Evolutionary conservation across 208 protist genomes (phyloP), one percentile per base, ranked within the genome.

Genomic region (Crithidia acanthocephali): DNA sequence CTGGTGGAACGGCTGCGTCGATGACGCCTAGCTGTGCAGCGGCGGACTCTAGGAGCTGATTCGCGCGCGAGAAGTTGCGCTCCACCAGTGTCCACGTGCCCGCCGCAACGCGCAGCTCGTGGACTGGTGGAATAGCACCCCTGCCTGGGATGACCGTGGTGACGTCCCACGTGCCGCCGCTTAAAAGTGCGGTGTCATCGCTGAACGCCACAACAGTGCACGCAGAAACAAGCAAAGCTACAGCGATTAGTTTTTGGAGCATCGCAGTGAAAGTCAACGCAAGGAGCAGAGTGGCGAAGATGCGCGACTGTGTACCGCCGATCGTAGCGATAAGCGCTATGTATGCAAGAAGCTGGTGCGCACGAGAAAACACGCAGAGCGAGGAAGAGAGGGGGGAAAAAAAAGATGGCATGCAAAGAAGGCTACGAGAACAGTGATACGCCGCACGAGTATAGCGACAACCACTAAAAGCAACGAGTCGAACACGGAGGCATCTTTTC

Each of bases 121-220:
- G 69, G 13, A 16, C 27, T 1, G 77, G 72, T 1, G 68, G 72
- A 25, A 74, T 37, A 23, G 72, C 37, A 13, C 67, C 57, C 32
- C 30, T 59, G 22, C 76, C 73, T 2, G 76, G 70, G 16, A 85
- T 2, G 3, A 85, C 48, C 16, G 68, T 75, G 22, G 55, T 67
- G 42, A 81, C 70, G 33, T 78, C 73, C 73, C 73, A 79, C 27
- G 59, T 32, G 5, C 73, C 73, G 10, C 33, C 45, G 8, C 6
- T 25, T 6, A 23, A 52, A 9, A n/a, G n/a, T n/a, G n/a, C n/a
- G n/a, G n/a, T n/a, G n/a, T 60, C 20, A 11, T 48, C 44, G 27
- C 42, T 16, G 23, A 18, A 22, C 42, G 30, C 60, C 16, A 27
- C 27, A 30, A 13, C 30, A 42, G 16, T 20, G n/a, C 20, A 68